Evolutionary conservation across 345 rosid genomes (phyloP), one percentile per base, ranked within the genome.

Genomic region (Toxicodendron radicans): DNA sequence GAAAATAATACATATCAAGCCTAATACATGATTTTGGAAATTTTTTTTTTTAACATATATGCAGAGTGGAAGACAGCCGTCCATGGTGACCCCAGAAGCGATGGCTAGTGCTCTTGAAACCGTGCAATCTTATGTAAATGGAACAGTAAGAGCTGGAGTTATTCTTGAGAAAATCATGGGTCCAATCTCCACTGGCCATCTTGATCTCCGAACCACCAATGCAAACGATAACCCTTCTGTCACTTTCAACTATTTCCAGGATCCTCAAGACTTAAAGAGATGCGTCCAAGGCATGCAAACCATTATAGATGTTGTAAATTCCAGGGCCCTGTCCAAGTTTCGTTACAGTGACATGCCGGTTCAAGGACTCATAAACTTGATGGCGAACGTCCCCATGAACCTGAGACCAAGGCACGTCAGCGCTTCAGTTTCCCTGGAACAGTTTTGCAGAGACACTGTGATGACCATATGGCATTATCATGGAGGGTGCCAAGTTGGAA

Each of bases 381-480:
- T 85, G 80, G 69, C 79, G 16, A 71, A 64, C 21, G 52, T 87
- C 16, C 96, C 94, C 0, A 81, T 87, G 13, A 94, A 92, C 82
- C 63, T 86, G 58, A 89, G 91, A 69, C 96, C 89, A 7, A 82
- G 78, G 21, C 90, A 88, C 56, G 9, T 70, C 0, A 58, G 73
- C 6, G 60, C 90, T 0, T 58, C 83, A 14, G 48, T 77, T 48
- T 80, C 89, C 3, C 60, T 94, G 66, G 85, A 86, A 71, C 94
- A 90, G 38, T 91, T 86, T 71, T 89, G 93, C 73, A 83, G 54
- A 0, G 90, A 86, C 74, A 87, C 92, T 7, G 97, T 86, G 27
- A 81, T 78, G 85, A 91, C 94, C 1, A 83, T 89, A 23, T 91
- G 92, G 92, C 97, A 86, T 71, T 91, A 87, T 66, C 94, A 87